These are phyloP conservation scores for Phytophthora pseudosyringae DNA, from an alignment of 352 stramenopile genomes.

Conservation along the genomic window DNA sequence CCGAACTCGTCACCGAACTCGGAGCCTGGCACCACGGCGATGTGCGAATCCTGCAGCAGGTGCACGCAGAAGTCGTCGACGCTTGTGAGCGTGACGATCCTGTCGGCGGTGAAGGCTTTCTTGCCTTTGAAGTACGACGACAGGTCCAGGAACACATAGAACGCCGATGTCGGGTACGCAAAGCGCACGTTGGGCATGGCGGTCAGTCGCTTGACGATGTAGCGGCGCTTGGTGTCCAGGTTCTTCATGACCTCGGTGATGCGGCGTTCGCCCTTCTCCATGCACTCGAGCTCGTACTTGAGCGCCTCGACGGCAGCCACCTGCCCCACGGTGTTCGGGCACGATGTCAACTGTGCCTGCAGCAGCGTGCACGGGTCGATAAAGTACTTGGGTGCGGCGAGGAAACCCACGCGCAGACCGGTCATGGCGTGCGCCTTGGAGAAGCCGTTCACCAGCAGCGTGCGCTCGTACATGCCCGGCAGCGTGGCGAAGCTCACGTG, in stretches of 20 bases:
- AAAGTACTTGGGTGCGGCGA: slow-evolving; percentile 86
- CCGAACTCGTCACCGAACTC: slow-evolving; percentile 94
- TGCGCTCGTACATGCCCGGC: slow-evolving; percentile 90
- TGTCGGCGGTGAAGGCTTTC: no score
- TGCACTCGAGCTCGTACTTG: no score
- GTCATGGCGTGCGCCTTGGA: slow-evolving; percentile 98
- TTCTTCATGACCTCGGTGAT: no score
- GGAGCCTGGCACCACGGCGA: slow-evolving; percentile 94
- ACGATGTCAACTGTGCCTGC: slow-evolving; percentile 96
- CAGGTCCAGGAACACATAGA: slow-evolving; percentile 97
- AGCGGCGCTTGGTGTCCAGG: no score
- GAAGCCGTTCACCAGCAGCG: slow-evolving; percentile 96
- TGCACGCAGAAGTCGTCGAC: slow-evolving; percentile 91
- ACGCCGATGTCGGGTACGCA: slow-evolving; percentile 92
- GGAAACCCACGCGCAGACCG: slow-evolving; percentile 94
- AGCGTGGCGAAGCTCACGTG: slow-evolving; percentile 80
- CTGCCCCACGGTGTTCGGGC: slow-evolving; percentile 93
- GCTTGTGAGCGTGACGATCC: no score
- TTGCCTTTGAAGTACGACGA: slow-evolving; percentile 78
- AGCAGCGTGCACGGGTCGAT: slow-evolving; percentile 92
- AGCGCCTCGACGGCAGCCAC: no score
- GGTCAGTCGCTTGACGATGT: slow-evolving; percentile 90
- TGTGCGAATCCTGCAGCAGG: no score
- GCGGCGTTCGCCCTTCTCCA: no score
- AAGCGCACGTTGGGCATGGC: no score